Base-by-base conservation (phyloP, 2,329 filamentous ascomycete genomes). In the Fusarium mangiferae region DNA sequence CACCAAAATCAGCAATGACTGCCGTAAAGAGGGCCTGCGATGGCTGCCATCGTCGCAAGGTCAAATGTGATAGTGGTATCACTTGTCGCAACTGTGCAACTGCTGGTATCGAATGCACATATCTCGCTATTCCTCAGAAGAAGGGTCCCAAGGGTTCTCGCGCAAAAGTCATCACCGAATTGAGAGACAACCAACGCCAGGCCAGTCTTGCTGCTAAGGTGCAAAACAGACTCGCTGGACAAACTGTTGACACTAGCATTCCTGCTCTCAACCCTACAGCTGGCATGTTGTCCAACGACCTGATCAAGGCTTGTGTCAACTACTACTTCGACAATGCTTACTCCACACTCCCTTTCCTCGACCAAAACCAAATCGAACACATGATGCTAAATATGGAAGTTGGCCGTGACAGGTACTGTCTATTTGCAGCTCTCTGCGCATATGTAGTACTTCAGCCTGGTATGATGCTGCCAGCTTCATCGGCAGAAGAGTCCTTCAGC, bases 111-210 rank as follows among this genome's bases (percentile, higher is more conserved):
- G 85, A 87, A 18, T 94, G 92, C 85, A 93, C 91, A 36, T 94
- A 93, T 86, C 91, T 93, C 83, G 90, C 91, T 39, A 90, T 93
- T 41, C 91, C 91, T 4, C 92, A 93, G 83, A 94, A 93, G 84
- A 94, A 94, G 81, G 92, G 92, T 3, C 92, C 92, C 48, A 93
- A 93, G 82, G 92, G 92, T 73, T 92, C 90, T 38, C 86, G 91
- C 69, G 92, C 92, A 57, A 94, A 93, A 81, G 91, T 94, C 66
- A 92, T 94, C 81, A 93, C 91, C 78, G 91, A 94, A 78, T 81
- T 94, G 69, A 88, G 92, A 74, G 90, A 92, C 78, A 92, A 86
- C 1, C 91, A 94, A 78, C 88, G 90, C 75, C 89, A 91, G 79
- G 90, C 89, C 24, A 91, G 89, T 68, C 86, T 92, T 28, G 88